Evolutionary conservation across 805 yeast species (phyloP), one percentile per base, ranked within the genome.

Genomic region (Candida chauliodis): DNA sequence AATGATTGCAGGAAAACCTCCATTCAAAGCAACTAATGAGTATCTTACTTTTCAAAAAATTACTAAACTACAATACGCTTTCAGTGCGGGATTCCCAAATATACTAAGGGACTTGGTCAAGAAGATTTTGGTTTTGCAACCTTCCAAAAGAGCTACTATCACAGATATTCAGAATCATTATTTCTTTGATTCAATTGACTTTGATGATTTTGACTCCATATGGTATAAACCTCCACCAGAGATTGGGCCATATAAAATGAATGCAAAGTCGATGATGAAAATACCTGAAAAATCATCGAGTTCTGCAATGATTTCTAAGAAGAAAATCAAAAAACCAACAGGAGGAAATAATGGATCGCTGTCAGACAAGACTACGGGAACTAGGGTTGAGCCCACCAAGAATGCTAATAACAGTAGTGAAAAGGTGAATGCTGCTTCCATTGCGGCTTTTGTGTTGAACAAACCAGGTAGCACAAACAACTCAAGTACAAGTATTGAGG

Each of bases 21-120:
- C 95, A 4, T 85, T 85, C 58, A 84, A 84, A 53, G 95, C 90
- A 2, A 73, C 88, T 0, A 85, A 84, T 53, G 95, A 85, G 53
- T 85, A 84, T 51, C 61, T 82, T 41, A 85, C 91, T 0, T 85
- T 85, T 55, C 95, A 85, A 54, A 85, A 85, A 53, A 83, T 85
- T 42, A 78, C 85, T 50, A 84, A 85, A 55, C 67, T 82, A 34
- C 91, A 85, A 51, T 85, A 73, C 59, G 93, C 95, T 2, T 85
- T 84, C 65, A 75, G 54, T 75, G 80, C 60, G 67, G 79, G 66
- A 47, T 80, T 43, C 81, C 96, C 51, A 58, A 72, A 27, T 53
- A 64, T 41, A 10, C 73, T 88, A 1, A 74, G 84, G 30, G 84
- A 84, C 49, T 62, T 93, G 38, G 78, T 90, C 32, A 65, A 74